phyloP scores from a whole-genome alignment of 495 filamentous ascomycete genomes.

The Pyrenula massariospora region DNA sequence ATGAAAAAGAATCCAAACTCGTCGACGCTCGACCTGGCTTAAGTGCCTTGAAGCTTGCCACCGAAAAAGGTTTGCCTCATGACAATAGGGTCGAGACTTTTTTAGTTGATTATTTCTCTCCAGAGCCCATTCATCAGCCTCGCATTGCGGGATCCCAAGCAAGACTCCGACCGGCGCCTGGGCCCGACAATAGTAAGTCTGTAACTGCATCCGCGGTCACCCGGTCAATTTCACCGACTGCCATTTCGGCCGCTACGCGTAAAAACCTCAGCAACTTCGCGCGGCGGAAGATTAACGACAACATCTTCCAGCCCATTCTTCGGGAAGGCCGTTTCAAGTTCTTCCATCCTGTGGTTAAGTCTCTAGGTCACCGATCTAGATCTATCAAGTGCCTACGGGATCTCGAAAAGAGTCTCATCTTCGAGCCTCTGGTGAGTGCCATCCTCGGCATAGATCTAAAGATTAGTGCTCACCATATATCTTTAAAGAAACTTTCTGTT shows the following conservation, averaged over 20 bases:
- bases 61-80: constrained; percentile 13
- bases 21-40: constrained; percentile 6
- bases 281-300: constrained; percentile 41
- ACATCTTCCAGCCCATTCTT: constrained; percentile 46
- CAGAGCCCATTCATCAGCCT: constrained; percentile 1
- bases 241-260: constrained; percentile 12
- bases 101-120: constrained; percentile 5
- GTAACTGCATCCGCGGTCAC: constrained; percentile 31
- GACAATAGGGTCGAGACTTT: constrained; percentile 11
- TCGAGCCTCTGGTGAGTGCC: constrained; percentile 78
- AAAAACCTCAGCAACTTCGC: constrained; percentile 37
- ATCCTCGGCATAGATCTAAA: constrained; percentile 13
- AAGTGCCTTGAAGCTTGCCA: constrained; percentile 14
- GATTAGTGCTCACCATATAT: constrained; percentile 55
- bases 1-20: constrained; percentile 13
- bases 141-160: not conserved
- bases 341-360: constrained; percentile 65
- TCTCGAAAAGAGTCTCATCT: constrained; percentile 79
- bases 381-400: constrained; percentile 78
- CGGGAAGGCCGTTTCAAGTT: constrained; percentile 48
- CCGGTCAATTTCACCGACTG: constrained; percentile 22
- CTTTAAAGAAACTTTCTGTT: constrained; percentile 61
- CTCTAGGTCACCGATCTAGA: constrained; percentile 64
- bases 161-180: not conserved
- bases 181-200: not conserved